A percentile compares a stretch with the other conserved stretches of the same genome.
phyloP scores from a whole-genome alignment of 257 asterid species.

The Mentha longifolia region DNA sequence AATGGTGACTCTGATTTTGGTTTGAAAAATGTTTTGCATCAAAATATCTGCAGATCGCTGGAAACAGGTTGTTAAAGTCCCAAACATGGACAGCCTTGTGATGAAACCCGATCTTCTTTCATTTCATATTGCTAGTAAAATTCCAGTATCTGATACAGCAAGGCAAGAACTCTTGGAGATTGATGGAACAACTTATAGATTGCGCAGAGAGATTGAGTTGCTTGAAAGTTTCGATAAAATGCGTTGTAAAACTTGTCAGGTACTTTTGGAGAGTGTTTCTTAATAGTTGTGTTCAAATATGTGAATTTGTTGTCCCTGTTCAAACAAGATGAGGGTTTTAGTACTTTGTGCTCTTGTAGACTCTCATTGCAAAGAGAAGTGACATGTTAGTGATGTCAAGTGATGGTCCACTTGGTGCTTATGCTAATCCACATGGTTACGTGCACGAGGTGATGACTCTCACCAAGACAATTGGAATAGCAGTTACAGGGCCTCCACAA shows the following conservation, averaged over 20 bases:
- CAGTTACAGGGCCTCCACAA: constrained; percentile 68
- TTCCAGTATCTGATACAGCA: constrained; percentile 83
- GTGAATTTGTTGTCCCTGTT: neutral
- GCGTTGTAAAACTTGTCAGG: constrained; percentile 86
- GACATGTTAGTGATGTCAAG: constrained; percentile 96
- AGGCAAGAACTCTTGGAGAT: constrained; percentile 98
- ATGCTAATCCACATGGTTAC: constrained; percentile 78
- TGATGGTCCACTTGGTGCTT: constrained; percentile 97
- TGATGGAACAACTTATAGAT: constrained; percentile 90
- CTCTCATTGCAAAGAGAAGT: constrained; percentile 78
- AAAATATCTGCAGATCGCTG: constrained; percentile 74
- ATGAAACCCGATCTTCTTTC: constrained; percentile 92
- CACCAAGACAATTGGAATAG: constrained; percentile 62
- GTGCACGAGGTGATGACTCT: constrained; percentile 97
- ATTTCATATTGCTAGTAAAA: constrained; percentile 91
- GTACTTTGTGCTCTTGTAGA: constrained; percentile 43
- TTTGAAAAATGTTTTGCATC: constrained; percentile 18
- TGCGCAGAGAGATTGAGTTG: constrained; percentile 87
- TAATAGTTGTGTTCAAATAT: neutral
- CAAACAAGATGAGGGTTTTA: constrained; percentile 21
- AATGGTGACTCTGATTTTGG: neutral
- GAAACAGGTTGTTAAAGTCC: constrained; percentile 83
- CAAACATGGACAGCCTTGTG: constrained; percentile 76
- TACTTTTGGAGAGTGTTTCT: constrained; percentile 34
- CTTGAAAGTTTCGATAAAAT: constrained; percentile 86